These are phyloP conservation scores for Xanthoconium purpureum DNA, from an alignment of 768 basidiomycete genomes.

Conservation along the genomic window DNA sequence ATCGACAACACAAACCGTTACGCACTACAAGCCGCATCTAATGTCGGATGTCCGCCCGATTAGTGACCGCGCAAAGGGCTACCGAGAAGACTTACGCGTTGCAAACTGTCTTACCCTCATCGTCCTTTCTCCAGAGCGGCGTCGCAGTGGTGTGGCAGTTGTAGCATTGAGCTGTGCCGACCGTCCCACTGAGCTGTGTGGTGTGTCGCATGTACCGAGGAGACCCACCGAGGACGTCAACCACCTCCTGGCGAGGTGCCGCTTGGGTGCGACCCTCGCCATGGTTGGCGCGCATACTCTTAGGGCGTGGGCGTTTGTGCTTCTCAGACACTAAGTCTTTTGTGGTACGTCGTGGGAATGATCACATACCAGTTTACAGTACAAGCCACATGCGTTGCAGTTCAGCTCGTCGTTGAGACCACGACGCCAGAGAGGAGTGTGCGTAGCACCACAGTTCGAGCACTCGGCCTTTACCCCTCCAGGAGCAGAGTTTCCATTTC, in stretches of 20 bases:
- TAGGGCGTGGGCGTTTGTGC: slow-evolving; percentile 87
- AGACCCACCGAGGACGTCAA: slow-evolving; percentile 68
- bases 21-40: slow-evolving; percentile 77
- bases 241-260: slow-evolving; percentile 63
- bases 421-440: slow-evolving; percentile 83
- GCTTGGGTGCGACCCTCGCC: slow-evolving; percentile 67
- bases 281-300: slow-evolving; percentile 78
- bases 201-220: slow-evolving; percentile 29
- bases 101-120: slow-evolving; percentile 88
- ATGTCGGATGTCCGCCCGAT: slow-evolving; percentile 4
- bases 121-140: slow-evolving; percentile 87
- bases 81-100: slow-evolving; percentile 66
- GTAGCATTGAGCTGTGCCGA: slow-evolving; percentile 71
- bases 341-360: neutral
- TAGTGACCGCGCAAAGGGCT: slow-evolving; percentile 12
- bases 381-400: slow-evolving; percentile 85
- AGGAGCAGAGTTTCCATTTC: slow-evolving; percentile 40
- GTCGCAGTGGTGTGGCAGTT: slow-evolving; percentile 89
- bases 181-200: slow-evolving; percentile 28
- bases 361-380: slow-evolving; percentile 73
- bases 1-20: slow-evolving; percentile 7
- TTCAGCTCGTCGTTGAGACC: slow-evolving; percentile 87
- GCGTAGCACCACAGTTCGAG: slow-evolving; percentile 84
- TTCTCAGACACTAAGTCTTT: slow-evolving; percentile 24
- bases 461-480: slow-evolving; percentile 77